Percentiles rank a stretch among this genome's conserved stretches.
Evolutionary conservation across 2,329 filamentous ascomycete genomes (phyloP).

Genomic region (Ophiostoma ulmi): DNA sequence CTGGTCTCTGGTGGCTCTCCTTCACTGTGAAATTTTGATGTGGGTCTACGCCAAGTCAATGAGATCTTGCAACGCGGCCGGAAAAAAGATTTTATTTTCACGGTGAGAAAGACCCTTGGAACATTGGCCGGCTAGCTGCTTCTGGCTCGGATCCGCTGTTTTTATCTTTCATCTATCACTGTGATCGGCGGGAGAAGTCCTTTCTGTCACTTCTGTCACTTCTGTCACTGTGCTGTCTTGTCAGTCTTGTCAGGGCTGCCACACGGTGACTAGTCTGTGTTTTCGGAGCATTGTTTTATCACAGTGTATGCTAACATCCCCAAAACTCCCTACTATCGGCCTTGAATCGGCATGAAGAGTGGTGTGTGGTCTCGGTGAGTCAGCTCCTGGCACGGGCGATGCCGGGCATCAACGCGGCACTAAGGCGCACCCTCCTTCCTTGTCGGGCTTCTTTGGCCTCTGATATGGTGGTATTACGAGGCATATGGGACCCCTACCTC

Average conservation of each 20-base stretch:
- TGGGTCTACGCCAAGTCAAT: neutral
- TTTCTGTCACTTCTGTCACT: neutral
- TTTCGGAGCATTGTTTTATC: neutral
- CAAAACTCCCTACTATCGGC: neutral
- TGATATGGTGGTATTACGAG: neutral
- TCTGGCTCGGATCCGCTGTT: neutral
- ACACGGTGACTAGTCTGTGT: neutral
- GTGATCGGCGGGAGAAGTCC: neutral
- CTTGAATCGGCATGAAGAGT: neutral
- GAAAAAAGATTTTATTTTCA: neutral
- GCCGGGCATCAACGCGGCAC: neutral
- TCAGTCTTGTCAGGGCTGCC: neutral
- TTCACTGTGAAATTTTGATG: neutral
- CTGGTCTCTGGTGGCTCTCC: neutral
- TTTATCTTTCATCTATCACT: conserved; percentile 6
- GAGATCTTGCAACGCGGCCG: neutral
- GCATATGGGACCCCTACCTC: neutral
- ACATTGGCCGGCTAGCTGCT: neutral
- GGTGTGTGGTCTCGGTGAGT: neutral
- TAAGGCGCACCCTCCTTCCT: neutral
- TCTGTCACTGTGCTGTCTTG: neutral
- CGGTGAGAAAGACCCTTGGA: neutral
- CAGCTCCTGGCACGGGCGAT: neutral
- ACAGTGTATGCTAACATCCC: neutral
- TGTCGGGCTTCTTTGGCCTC: neutral